These are phyloP conservation scores for Xylaria sp. DNA, from an alignment of 2,329 filamentous ascomycete species.

Conservation along the genomic window DNA sequence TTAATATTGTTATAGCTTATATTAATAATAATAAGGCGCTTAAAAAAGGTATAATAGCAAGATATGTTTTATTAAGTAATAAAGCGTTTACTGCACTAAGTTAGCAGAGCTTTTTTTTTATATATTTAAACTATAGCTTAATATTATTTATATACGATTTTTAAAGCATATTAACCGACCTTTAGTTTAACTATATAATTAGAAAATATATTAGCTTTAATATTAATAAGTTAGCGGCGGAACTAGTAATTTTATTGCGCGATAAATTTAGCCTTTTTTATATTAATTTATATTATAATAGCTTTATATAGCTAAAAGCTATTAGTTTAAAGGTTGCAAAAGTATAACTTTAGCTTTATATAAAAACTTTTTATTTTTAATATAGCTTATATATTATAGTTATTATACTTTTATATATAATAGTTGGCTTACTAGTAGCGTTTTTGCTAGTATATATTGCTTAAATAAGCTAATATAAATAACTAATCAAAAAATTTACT, in stretches of 20 bases:
- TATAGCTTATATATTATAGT: slow-evolving; percentile 15
- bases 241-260: background rate
- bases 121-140: background rate
- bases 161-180: slow-evolving; percentile 1
- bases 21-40: background rate
- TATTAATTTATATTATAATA: background rate
- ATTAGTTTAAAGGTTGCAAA: slow-evolving; percentile 12
- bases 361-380: background rate
- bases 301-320: slow-evolving; percentile 22
- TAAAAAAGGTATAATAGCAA: background rate
- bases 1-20: background rate
- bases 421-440: background rate
- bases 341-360: background rate
- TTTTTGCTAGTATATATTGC: slow-evolving; percentile 9
- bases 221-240: background rate
- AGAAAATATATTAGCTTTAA: background rate
- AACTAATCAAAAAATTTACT: slow-evolving; percentile 12
- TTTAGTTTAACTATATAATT: background rate
- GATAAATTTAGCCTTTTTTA: slow-evolving; percentile 2
- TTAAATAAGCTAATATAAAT: slow-evolving; percentile 18
- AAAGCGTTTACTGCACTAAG: background rate
- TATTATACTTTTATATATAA: background rate
- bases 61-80: background rate
- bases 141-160: slow-evolving; percentile 14
- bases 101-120: background rate